Percentiles rank a stretch among this genome's conserved stretches.
phyloP scores from a whole-genome alignment of 2,329 filamentous ascomycete genomes.

The Thermoascus crustaceus region DNA sequence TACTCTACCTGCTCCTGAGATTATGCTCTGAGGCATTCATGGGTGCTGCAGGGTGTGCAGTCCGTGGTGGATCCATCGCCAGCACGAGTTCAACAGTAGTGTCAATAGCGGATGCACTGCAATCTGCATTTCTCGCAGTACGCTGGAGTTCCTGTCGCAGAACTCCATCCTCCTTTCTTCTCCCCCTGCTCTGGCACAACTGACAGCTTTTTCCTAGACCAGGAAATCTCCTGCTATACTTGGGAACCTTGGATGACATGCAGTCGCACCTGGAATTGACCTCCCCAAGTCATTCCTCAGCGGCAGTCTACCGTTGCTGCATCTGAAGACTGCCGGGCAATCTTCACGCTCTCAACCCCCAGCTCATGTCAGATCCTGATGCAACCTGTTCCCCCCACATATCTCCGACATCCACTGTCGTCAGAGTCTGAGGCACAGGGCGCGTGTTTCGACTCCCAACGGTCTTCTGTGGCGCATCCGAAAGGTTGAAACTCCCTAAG shows the following conservation, averaged over 20 bases:
- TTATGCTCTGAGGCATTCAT: too few relatives aligned
- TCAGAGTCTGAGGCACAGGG: too few relatives aligned
- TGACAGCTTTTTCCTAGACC: too few relatives aligned
- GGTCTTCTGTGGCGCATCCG: slow-evolving; percentile 1
- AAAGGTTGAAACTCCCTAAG: slow-evolving; percentile 5
- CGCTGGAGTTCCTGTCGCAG: slow-evolving; percentile 1
- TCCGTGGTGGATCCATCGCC: too few relatives aligned
- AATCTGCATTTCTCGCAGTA: neutral
- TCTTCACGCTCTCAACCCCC: too few relatives aligned
- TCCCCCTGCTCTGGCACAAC: neutral
- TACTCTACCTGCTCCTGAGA: too few relatives aligned
- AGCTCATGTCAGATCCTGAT: too few relatives aligned
- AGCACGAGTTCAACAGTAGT: too few relatives aligned
- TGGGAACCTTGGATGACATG: neutral
- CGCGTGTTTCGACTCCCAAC: slow-evolving; percentile 6
- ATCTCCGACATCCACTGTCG: too few relatives aligned
- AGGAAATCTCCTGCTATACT: neutral
- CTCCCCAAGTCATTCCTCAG: neutral
- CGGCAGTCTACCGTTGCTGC: neutral
- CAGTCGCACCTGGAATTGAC: neutral
- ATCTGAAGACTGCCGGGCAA: too few relatives aligned
- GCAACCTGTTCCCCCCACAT: too few relatives aligned
- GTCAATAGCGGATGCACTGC: neutral
- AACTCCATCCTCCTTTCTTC: neutral
- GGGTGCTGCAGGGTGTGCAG: too few relatives aligned